Percentiles rank a stretch among this genome's conserved stretches.
phyloP scores from a whole-genome alignment of 768 basidiomycete genomes.

The Gelatoporia subvermispora region DNA sequence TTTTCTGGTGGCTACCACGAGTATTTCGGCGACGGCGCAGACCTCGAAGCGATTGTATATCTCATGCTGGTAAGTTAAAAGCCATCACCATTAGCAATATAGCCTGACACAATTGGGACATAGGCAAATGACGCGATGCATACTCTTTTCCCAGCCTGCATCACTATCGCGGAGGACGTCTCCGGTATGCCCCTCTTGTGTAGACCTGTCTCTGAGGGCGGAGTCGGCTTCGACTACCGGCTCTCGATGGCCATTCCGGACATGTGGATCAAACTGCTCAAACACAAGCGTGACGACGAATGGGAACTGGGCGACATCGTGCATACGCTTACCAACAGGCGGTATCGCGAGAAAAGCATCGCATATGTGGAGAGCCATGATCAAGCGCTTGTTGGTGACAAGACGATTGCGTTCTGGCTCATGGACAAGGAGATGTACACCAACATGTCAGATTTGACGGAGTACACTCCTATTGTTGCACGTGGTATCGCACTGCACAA shows the following conservation, averaged over 20 bases:
- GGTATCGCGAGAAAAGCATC: constrained; percentile 86
- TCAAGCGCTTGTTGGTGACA: constrained; percentile 97
- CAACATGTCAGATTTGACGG: constrained; percentile 88
- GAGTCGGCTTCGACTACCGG: constrained; percentile 96
- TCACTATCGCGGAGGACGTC: constrained; percentile 98
- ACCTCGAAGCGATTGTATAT: constrained; percentile 88
- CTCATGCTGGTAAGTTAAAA: constrained; percentile 84
- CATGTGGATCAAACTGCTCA: constrained; percentile 99
- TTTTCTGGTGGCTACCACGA: constrained; percentile 99
- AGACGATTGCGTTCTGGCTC: constrained; percentile 97
- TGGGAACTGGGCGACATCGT: constrained; percentile 89
- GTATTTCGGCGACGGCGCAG: constrained; percentile 85
- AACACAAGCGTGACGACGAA: constrained; percentile 80
- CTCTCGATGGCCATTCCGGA: constrained; percentile 98
- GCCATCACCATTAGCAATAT: not conserved
- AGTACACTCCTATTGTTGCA: constrained; percentile 79
- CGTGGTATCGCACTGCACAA: constrained; percentile 93
- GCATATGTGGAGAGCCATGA: constrained; percentile 96
- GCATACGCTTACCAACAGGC: constrained; percentile 85
- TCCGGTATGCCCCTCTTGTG: constrained; percentile 98
- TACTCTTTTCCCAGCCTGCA: constrained; percentile 66
- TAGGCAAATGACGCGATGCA: constrained; percentile 94
- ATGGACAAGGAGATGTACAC: constrained; percentile 99
- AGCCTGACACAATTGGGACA: not conserved
- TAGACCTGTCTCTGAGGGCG: constrained; percentile 71